Percentiles rank a stretch among this genome's conserved stretches.
These are phyloP conservation scores for Aspergillus sp. DNA, from an alignment of 2,329 filamentous ascomycete genomes.

Conservation along the genomic window DNA sequence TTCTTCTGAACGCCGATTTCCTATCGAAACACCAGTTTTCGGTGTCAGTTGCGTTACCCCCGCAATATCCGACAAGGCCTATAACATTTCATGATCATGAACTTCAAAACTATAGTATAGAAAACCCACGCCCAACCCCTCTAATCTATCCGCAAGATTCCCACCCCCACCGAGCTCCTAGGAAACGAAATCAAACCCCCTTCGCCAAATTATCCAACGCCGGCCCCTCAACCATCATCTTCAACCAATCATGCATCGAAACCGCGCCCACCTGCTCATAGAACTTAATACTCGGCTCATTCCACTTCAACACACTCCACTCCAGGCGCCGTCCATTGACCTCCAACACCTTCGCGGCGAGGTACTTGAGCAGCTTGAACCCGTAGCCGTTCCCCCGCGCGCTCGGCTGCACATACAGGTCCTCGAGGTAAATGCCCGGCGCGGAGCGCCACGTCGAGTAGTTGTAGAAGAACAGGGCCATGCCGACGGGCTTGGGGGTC, in stretches of 20 bases:
- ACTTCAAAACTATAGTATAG: too few relatives aligned
- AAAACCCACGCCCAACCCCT: too few relatives aligned
- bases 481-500: constrained; percentile 57
- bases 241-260: constrained; percentile 49
- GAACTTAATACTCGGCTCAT: constrained; percentile 84
- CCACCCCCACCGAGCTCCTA: background rate
- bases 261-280: constrained; percentile 58
- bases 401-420: constrained; percentile 75
- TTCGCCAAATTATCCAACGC: constrained; percentile 43
- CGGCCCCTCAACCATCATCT: constrained; percentile 51
- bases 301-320: constrained; percentile 92
- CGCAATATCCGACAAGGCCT: too few relatives aligned
- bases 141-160: background rate
- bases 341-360: constrained; percentile 75
- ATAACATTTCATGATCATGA: too few relatives aligned
- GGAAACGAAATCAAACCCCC: constrained; percentile 5
- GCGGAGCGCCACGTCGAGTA: constrained; percentile 91
- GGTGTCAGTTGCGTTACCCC: too few relatives aligned
- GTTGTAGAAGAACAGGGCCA: constrained; percentile 93
- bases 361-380: constrained; percentile 67
- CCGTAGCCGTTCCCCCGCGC: constrained; percentile 79
- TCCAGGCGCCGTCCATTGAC: constrained; percentile 76
- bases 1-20: too few relatives aligned
- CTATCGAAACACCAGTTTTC: too few relatives aligned
- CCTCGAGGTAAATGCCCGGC: constrained; percentile 89